These are phyloP conservation scores for Prunus kanzakura DNA, from an alignment of 306 rosid species.

Conservation along the genomic window DNA sequence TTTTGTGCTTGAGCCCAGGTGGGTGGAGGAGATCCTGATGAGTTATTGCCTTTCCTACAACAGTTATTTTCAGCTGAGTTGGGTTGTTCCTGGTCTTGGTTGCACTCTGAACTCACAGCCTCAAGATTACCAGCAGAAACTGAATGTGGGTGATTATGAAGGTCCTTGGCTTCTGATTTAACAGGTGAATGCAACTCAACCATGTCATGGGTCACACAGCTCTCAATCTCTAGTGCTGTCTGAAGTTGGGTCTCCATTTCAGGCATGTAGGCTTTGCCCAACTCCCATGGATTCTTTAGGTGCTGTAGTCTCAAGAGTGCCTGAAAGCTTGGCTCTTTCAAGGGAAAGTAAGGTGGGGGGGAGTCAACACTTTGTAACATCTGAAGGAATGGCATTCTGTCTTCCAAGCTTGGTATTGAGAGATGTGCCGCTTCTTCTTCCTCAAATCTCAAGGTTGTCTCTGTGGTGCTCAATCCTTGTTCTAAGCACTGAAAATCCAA, in stretches of 20 bases:
- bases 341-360: conserved; percentile 46
- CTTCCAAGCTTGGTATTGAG: conserved; percentile 44
- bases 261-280: conserved; percentile 11
- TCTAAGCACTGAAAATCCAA: conserved; percentile 47
- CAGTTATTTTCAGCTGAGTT: conserved; percentile 15
- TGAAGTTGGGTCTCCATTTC: conserved; percentile 44
- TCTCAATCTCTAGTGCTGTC: conserved; percentile 46
- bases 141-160: conserved; percentile 28
- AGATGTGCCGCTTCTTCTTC: conserved; percentile 40
- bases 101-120: conserved; percentile 41
- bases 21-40: conserved; percentile 12
- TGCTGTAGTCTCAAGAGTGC: conserved; percentile 64
- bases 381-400: conserved; percentile 76
- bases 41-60: neutral
- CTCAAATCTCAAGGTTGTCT: conserved; percentile 30
- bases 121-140: conserved; percentile 33
- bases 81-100: conserved; percentile 45
- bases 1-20: conserved; percentile 18
- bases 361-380: conserved; percentile 79
- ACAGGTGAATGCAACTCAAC: conserved; percentile 50
- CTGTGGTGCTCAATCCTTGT: conserved; percentile 39
- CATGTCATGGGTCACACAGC: conserved; percentile 62
- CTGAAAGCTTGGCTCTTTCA: conserved; percentile 71
- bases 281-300: conserved; percentile 55
- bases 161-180: conserved; percentile 60